These are phyloP conservation scores for Podospora australis DNA, from an alignment of 495 filamentous ascomycete genomes.

Conservation along the genomic window DNA sequence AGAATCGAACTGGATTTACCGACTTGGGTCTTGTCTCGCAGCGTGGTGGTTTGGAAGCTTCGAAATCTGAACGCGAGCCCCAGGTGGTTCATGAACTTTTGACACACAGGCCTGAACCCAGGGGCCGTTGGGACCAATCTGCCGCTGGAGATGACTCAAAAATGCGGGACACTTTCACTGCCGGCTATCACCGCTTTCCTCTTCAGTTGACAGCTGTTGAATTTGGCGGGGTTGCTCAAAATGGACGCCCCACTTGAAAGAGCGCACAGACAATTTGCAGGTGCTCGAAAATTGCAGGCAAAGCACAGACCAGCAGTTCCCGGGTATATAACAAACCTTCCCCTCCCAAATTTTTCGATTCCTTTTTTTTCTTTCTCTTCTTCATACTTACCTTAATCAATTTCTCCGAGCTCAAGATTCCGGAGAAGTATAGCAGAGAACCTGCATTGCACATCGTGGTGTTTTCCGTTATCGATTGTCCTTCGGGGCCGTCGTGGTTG, in stretches of 20 bases:
- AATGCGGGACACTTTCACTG: conserved; percentile 24
- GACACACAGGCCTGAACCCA: conserved; percentile 13
- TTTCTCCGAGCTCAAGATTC: conserved; percentile 19
- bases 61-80: conserved; percentile 7
- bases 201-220: neutral
- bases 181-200: conserved; percentile 13
- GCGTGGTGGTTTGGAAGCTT: conserved; percentile 4
- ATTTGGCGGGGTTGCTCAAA: neutral
- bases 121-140: conserved; percentile 4
- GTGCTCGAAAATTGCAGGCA: conserved; percentile 3
- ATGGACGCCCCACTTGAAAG: neutral
- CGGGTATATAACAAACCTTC: neutral
- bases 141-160: conserved; percentile 26
- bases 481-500: conserved; percentile 34
- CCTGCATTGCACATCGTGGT: conserved; percentile 37
- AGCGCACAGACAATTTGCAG: neutral
- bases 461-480: conserved; percentile 27
- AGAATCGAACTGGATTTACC: neutral
- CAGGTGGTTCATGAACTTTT: conserved; percentile 14
- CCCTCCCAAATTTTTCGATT: conserved; percentile 4
- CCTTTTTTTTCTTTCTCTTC: conserved; percentile 17
- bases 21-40: neutral
- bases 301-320: conserved; percentile 15
- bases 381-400: conserved; percentile 27
- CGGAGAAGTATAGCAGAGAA: conserved; percentile 16